Evolutionary conservation across 2,329 filamentous ascomycete species (phyloP).

Genomic region (Tricladium varicosporioides): DNA sequence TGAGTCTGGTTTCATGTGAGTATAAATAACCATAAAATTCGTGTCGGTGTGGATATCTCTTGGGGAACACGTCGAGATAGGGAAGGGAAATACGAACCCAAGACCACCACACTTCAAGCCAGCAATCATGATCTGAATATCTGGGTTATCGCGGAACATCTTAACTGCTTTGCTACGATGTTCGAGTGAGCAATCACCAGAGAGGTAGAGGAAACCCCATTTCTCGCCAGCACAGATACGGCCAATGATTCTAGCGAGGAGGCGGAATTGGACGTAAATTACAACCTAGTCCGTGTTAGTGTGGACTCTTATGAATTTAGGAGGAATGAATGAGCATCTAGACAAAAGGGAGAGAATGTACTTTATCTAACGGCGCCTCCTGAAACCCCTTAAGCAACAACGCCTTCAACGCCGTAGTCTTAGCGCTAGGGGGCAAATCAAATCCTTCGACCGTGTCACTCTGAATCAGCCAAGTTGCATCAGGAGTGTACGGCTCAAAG

Average conservation of each 20-base stretch:
- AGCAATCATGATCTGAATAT: constrained; percentile 49
- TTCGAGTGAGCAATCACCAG: constrained; percentile 45
- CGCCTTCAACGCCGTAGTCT: constrained; percentile 37
- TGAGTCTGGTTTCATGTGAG: too few relatives aligned
- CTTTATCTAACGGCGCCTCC: constrained; percentile 48
- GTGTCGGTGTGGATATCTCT: too few relatives aligned
- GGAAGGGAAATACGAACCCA: constrained; percentile 34
- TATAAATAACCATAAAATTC: too few relatives aligned
- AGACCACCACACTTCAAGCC: constrained; percentile 55
- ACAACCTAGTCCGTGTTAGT: constrained; percentile 33
- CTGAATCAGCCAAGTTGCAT: constrained; percentile 25
- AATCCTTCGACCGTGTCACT: constrained; percentile 26
- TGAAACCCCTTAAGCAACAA: constrained; percentile 39
- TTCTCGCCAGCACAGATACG: constrained; percentile 47
- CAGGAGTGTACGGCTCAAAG: constrained; percentile 25
- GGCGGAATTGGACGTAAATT: constrained; percentile 59
- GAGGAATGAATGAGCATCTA: too few relatives aligned
- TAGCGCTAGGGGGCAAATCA: constrained; percentile 37
- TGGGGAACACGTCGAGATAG: not conserved
- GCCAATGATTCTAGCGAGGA: constrained; percentile 49
- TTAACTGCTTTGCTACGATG: constrained; percentile 45
- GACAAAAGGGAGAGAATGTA: constrained; percentile 11
- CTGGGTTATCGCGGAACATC: constrained; percentile 41
- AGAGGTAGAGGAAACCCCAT: constrained; percentile 43
- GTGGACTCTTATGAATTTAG: too few relatives aligned